Base-by-base conservation (phyloP, 768 basidiomycete genomes). In the Boletus tomentosulus region DNA sequence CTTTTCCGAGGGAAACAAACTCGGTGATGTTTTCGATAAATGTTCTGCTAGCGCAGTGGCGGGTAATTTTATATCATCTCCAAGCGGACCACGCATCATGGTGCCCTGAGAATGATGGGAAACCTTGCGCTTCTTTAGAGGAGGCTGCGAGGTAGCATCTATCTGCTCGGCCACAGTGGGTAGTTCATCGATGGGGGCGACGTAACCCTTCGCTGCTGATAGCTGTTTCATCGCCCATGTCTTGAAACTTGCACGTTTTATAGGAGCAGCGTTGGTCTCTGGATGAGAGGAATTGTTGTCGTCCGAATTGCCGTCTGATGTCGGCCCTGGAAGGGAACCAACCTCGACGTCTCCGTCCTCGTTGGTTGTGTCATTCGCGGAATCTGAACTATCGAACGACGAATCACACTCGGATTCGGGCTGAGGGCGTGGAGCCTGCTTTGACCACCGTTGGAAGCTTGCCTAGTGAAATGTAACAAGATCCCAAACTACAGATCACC, bases 181-280 rank as follows among this genome's bases (percentile, higher is more conserved):
- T 54, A 54, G 50, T 27, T 59, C 50, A 44, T 57, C 48, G 27
- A 56, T n/a, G 3, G 59, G 54, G 3, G 48, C 46, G 9, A 61
- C 46, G 44, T 79, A 74, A 38, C 66, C 68, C 59, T 81, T 82
- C 19, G 71, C 78, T 4, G 60, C 64, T 48, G 75, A 83, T 48
- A 90, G 77, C 65, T 97, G 93, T 51, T 86, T 81, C 56, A 85
- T 65, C 0, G 94, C 95, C 95, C 95, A 97, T 38, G 85, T 77
- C 67, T 97, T 97, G 80, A 97, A 98, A 7, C 82, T 80, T 4
- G 73, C 62, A 28, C 66, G 83, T 61, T 72, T 76, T 47, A 59
- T 67, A 15, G 62, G 60, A 13, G 57, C 25, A 25, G 66, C 61
- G 5, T 66, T 57, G 15, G 54, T 38, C 22, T 51, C 54, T 39